Evolutionary conservation across 805 yeast species (phyloP).

Genomic region (Myxozyma neotropica): DNA sequence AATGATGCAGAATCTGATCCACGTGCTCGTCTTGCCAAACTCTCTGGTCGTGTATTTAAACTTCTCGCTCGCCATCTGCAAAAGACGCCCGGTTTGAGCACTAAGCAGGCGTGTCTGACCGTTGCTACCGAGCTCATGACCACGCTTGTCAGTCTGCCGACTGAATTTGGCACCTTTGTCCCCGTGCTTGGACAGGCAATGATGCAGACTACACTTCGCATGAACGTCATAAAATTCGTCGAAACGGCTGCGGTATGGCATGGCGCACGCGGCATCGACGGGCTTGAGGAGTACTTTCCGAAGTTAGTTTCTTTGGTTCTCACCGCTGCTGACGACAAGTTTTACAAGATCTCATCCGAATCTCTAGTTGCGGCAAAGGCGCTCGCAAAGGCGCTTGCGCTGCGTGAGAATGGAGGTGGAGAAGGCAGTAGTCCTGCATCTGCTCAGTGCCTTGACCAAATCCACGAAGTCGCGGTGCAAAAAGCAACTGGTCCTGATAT

Average conservation of each 20-base stretch:
- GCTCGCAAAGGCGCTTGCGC: slow-evolving; percentile 20
- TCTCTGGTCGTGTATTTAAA: slow-evolving; percentile 27
- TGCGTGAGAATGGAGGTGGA: background rate
- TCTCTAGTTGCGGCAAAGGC: slow-evolving; percentile 43
- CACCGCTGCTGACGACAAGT: slow-evolving; percentile 43
- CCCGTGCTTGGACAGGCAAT: slow-evolving; percentile 22
- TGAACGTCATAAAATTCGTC: slow-evolving; percentile 15
- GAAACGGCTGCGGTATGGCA: slow-evolving; percentile 10
- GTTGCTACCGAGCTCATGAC: slow-evolving; percentile 29
- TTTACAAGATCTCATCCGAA: slow-evolving; percentile 43
- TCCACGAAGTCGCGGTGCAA: slow-evolving; percentile 41
- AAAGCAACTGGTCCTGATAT: slow-evolving; percentile 44
- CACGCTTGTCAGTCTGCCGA: slow-evolving; percentile 5
- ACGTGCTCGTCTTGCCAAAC: slow-evolving; percentile 11
- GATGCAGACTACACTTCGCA: slow-evolving; percentile 19
- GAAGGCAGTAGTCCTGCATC: slow-evolving; percentile 1
- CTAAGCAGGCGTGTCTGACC: slow-evolving; percentile 27
- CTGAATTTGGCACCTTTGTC: slow-evolving; percentile 18
- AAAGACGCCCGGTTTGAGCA: slow-evolving; percentile 20
- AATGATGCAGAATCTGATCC: slow-evolving; percentile 19
- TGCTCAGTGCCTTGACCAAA: slow-evolving; percentile 23
- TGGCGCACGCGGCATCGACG: slow-evolving; percentile 13
- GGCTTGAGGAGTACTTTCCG: slow-evolving; percentile 12
- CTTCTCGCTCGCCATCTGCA: slow-evolving; percentile 23
- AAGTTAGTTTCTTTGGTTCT: slow-evolving; percentile 40